Percentiles rank a stretch among this genome's conserved stretches.
These are phyloP conservation scores for Saccharomycopsis microspora DNA, from an alignment of 805 yeast species.

Conservation along the genomic window DNA sequence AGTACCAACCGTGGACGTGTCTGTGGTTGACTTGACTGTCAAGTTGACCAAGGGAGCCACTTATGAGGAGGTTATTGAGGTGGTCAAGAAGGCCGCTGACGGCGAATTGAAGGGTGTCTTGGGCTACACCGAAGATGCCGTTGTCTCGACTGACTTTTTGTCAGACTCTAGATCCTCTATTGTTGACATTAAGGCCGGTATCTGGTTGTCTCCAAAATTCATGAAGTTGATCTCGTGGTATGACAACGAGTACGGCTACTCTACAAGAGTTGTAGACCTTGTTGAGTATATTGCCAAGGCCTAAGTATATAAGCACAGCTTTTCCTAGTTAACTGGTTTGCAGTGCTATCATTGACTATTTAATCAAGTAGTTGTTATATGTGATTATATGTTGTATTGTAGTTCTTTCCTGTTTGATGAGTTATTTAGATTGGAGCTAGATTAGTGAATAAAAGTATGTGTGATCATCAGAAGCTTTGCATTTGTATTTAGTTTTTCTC, in stretches of 20 bases:
- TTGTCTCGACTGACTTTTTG: conserved; percentile 60
- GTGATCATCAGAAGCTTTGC: too few relatives aligned
- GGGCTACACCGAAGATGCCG: conserved; percentile 63
- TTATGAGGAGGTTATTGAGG: conserved; percentile 53
- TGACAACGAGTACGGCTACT: conserved; percentile 69
- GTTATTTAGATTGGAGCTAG: too few relatives aligned
- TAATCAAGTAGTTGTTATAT: too few relatives aligned
- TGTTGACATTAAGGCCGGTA: conserved; percentile 62
- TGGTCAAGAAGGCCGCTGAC: conserved; percentile 46
- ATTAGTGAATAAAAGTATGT: too few relatives aligned
- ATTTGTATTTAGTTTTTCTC: too few relatives aligned
- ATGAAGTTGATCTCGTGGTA: conserved; percentile 64
- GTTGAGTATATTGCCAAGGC: conserved; percentile 47
- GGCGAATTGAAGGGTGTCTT: conserved; percentile 51
- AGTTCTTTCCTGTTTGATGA: too few relatives aligned
- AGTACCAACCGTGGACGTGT: conserved; percentile 66
- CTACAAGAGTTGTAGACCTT: conserved; percentile 66
- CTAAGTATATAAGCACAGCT: background rate
- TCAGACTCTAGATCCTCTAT: conserved; percentile 51
- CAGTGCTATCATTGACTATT: too few relatives aligned
- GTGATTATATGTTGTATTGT: too few relatives aligned
- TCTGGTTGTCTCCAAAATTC: conserved; percentile 57
- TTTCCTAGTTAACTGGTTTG: background rate
- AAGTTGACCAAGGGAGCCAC: conserved; percentile 41
- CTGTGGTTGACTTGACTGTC: conserved; percentile 62